Base-by-base conservation (phyloP, 78 protist species). In the Speleostelium caveatum region DNA sequence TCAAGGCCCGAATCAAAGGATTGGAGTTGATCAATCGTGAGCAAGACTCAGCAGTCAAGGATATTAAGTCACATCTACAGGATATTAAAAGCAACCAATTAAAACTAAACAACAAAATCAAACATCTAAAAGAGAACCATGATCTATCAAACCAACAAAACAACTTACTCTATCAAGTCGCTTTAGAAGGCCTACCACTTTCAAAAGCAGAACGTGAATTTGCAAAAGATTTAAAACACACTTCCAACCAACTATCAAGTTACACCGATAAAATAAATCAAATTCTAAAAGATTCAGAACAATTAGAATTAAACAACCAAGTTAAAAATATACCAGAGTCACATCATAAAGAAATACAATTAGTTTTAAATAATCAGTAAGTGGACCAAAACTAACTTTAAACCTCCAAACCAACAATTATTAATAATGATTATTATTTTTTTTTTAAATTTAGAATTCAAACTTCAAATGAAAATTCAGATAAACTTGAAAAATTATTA, bases 151-250 rank as follows among this genome's bases (percentile, higher is more conserved):
- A 51, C 30, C 53, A 65, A 24, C 60, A 66, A 38, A 65, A 65
- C 21, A 42, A 39, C 4, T 60, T 28, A 33, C 53, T 78, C 1
- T 19, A 53, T 53, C 17, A 24, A 10, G 41, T 36, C 17, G 38
- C 10, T n/a, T 49, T 49, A 26, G 68, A 65, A 22, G 73, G 66
- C 2, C 21, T 32, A 45, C 87, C 87, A 65, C 32, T 78, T n/a
- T 51, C 67, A n/a, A 32, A 36, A 6, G 55, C 41, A 33, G 87
- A 78, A 39, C 39, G 35, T 8, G 75, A 78, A 17, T 26, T 78
- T 12, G 32, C 38, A 21, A 45, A 65, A 39, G 56, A 51, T 22
- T 16, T 65, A 3, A 30, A 78, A 49, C 56, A 22, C 32, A 66
- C 65, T 21, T 24, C 33, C 24, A 62, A 59, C 35, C 45, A 78